phyloP scores from a whole-genome alignment of 2,329 filamentous ascomycete genomes.

The Aspergillus floridensis region DNA sequence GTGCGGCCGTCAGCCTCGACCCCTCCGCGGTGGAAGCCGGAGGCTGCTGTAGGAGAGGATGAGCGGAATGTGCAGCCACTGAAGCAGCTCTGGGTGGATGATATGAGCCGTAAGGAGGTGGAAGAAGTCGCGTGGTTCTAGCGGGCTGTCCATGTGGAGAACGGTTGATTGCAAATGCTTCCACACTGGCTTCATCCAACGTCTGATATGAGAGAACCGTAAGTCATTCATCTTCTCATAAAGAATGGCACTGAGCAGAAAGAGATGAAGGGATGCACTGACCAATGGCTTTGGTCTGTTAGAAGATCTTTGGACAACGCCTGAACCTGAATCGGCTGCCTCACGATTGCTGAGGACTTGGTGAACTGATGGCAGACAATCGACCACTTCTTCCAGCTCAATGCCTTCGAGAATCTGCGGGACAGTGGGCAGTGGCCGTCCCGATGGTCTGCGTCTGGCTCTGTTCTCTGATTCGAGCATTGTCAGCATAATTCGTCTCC shows the following conservation, averaged over 20 bases:
- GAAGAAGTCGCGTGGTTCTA: background rate
- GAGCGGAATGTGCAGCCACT: background rate
- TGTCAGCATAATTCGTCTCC: too few relatives aligned
- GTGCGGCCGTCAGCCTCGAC: background rate
- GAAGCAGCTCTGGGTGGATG: background rate
- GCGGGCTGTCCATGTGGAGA: background rate
- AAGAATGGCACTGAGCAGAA: background rate
- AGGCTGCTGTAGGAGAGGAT: background rate
- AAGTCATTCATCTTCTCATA: background rate
- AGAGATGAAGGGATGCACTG: background rate
- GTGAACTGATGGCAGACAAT: background rate
- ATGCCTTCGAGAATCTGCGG: background rate
- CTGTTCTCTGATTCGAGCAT: background rate
- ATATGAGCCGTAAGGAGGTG: background rate
- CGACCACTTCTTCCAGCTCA: background rate
- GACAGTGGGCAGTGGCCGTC: background rate
- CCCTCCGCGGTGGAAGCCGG: background rate
- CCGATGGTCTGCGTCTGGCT: background rate
- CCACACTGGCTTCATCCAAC: too few relatives aligned
- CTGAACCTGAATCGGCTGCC: background rate
- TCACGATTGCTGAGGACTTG: background rate
- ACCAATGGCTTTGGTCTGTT: background rate
- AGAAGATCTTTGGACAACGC: too few relatives aligned
- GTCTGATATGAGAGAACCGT: background rate
- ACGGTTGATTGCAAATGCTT: background rate